Evolutionary conservation across 75 land plant species (phyloP).

Genomic region (Pinus tabuliformis): DNA sequence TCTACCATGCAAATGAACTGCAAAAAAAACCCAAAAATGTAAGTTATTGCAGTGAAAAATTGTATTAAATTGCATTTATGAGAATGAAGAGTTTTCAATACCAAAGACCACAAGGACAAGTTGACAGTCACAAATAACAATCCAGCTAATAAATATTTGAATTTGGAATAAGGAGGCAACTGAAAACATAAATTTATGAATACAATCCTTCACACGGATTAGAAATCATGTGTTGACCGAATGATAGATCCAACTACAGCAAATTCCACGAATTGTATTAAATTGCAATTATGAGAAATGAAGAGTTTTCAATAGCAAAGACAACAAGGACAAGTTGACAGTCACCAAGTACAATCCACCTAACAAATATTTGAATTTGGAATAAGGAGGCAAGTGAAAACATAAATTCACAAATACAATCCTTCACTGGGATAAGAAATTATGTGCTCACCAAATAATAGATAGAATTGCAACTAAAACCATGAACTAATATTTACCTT

Average conservation of each 20-base stretch:
- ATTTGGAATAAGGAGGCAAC: neutral
- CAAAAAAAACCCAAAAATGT: conserved; percentile 5
- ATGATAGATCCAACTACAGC: neutral
- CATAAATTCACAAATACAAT: neutral
- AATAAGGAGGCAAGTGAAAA: neutral
- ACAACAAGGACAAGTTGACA: too few relatives aligned
- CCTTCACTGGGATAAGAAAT: neutral
- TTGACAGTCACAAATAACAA: neutral
- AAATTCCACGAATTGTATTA: neutral
- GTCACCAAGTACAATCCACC: too few relatives aligned
- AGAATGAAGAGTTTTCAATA: neutral
- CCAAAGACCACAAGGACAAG: neutral
- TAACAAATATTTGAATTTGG: too few relatives aligned
- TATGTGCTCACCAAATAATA: neutral
- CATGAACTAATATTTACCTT: conserved; percentile 38
- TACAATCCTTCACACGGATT: neutral
- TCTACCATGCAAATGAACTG: conserved; percentile 64
- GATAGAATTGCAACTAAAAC: neutral
- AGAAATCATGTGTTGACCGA: neutral
- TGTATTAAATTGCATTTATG: neutral
- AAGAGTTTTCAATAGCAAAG: too few relatives aligned
- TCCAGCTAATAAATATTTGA: neutral
- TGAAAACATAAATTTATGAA: neutral
- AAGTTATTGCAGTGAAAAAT: neutral
- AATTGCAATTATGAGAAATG: neutral